Evolutionary conservation across 2,329 filamentous ascomycete genomes (phyloP), one percentile per base, ranked within the genome.

Genomic region (Penicillium polonicum): DNA sequence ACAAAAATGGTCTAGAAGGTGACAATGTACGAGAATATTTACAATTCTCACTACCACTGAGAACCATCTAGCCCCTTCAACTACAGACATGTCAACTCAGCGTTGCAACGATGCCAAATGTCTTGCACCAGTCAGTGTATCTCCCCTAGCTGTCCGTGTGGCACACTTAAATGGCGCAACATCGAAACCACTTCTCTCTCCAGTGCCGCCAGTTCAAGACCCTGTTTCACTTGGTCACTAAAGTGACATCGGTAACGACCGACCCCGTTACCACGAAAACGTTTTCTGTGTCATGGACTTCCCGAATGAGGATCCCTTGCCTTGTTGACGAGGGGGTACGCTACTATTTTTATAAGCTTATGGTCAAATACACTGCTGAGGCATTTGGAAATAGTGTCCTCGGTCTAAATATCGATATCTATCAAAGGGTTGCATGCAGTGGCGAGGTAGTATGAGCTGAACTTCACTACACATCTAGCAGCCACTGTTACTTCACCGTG

Each of bases 381-480:
- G 1, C 3, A 7, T 41, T 41, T 27, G 27, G 23, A 48, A 27
- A 27, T 3, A 2, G 8, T 25, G 4, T 23, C 12, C 23, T 17
- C 23, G 12, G 2, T 7, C 13, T 9, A 33, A 29, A 19, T 3
- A 17, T 9, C 2, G 19, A 6, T 9, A 21, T 38, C 21, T 25
- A 56, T 52, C 31, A 45, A 44, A 39, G 8, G 45, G 56, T 58
- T 58, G 45, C 56, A 58, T 55, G 17, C 27, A 38, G 23, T 31
- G 10, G 8, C 41, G 13, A 56, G 56, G 56, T 58, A n/a, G 56
- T 29, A 55, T 51, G 41, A 17, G 52, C 12, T 41, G n/a, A 29
- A n/a, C 19, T 29, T 19, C 17, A 13, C 17, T 46, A 35, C 12
- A 17, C 33, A 33, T 23, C 8, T n/a, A 45, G 12, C 27, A 45